Percentiles rank a stretch among this genome's conserved stretches.
phyloP scores from a whole-genome alignment of 176 grass and related monocot genomes.

The Phoenix dactylifera region DNA sequence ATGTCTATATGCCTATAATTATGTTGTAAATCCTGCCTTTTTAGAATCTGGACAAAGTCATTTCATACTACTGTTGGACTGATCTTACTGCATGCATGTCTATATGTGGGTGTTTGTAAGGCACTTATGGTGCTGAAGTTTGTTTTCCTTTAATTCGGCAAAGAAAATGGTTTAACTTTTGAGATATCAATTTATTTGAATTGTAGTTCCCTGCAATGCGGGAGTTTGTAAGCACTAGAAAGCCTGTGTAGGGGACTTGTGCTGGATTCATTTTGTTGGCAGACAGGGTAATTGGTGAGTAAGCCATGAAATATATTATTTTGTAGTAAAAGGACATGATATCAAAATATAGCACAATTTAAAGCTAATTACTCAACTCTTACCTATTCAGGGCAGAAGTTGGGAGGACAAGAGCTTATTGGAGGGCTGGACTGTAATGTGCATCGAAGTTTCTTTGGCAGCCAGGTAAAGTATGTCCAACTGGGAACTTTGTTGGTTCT shows the following conservation, averaged over 20 bases:
- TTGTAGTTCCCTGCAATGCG: conserved; percentile 74
- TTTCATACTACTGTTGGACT: no score
- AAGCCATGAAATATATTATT: not conserved
- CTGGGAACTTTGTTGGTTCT: not conserved
- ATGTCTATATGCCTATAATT: no score
- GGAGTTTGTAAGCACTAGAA: conserved; percentile 74
- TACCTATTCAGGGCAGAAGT: conserved; percentile 47
- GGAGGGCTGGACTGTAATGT: conserved; percentile 90
- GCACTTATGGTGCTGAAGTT: no score
- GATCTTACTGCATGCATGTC: no score
- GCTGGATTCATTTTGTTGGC: conserved; percentile 94
- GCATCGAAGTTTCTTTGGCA: conserved; percentile 87
- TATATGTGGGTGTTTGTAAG: no score
- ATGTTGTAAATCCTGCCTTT: no score
- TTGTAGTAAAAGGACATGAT: not conserved
- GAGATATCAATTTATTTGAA: no score
- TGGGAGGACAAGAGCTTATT: conserved; percentile 83
- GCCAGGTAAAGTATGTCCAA: conserved; percentile 47
- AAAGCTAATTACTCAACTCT: not conserved
- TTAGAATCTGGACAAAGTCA: no score
- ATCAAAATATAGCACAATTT: not conserved
- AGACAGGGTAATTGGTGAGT: conserved; percentile 77
- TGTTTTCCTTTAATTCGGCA: not conserved
- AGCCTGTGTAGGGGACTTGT: conserved; percentile 98
- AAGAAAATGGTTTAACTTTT: not conserved